Base-by-base conservation (phyloP, 257 asterid genomes). In the Henckelia pumila region DNA sequence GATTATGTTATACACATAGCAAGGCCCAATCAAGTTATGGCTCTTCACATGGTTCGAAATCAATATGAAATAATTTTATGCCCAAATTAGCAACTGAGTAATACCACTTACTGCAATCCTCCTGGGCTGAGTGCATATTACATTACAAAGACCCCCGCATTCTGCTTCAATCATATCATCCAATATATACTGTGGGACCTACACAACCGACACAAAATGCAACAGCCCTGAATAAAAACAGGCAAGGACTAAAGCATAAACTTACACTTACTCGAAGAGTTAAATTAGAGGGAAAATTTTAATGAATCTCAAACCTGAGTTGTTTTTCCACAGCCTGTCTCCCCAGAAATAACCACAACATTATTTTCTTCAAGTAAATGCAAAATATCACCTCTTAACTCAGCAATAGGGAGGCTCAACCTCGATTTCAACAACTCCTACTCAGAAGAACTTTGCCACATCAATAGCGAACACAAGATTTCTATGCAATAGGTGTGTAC, bases 251-350 rank as follows among this genome's bases (percentile, higher is more conserved):
- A 52, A 49, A 70, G 14, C 40, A 59, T 52, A 55, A 22, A 71
- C 53, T 63, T 67, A 24, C 56, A 71, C 53, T 63, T 67, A 24
- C 56, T 25, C 5, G 10, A 30, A 9, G 35, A 50, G 73, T 69
- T 71, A 25, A 57, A 37, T 23, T 52, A 70, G 61, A 73, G 57
- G 74, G 58, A 49, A 59, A 58, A 73, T 28, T 64, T 57, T 59
- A 53, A 68, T 47, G 59, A 62, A 69, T 63, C 47, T 67, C 73
- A 70, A 65, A 93, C 99, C 99, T 93, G 99, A 71, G 99, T 93
- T 71, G 97, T 93, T 84, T 93, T 93, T 62, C 99, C 99, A 69
- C 97, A 93, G 64, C 99, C 99, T 33, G 99, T 93, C 86, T 93
- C 99, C 56, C 99, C 99, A 75, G 88, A 90, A 75, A 93, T 83